Evolutionary conservation across 768 basidiomycete genomes (phyloP), one percentile per base, ranked within the genome.

Genomic region (Xerocomus spinulosus): DNA sequence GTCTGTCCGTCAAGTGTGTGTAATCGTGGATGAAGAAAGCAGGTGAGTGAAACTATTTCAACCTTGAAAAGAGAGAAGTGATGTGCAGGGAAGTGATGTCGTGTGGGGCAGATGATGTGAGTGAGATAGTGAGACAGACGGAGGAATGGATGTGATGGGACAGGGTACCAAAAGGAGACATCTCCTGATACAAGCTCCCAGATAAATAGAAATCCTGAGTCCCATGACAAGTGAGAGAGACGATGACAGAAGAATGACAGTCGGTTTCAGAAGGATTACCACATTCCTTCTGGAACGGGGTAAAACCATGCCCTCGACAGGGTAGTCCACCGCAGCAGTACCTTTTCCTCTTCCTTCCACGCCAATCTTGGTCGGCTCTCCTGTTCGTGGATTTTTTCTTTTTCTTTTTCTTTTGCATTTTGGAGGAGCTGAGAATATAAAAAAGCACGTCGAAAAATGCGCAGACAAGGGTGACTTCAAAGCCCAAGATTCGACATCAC

Each of bases 401-500:
- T 44, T 15, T 48, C 39, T 32, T 45, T 20, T 26, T 24, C 14
- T 52, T 44, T 51, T 36, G 18, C 32, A 36, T 39, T 47, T 48
- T 18, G 39, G 39, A 33, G 38, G 41, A 25, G 49, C 21, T 44
- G 43, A 41, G 56, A 43, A 51, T 40, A 51, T 52, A 40, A 39
- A 26, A 34, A 40, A 36, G 23, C 29, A 30, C 34, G 52, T 49
- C 44, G 23, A 46, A 42, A 18, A 51, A 42, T 38, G 50, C 15
- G 39, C 40, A 55, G 52, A 51, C 51, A 33, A 21, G 58, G 51
- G 38, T 35, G 12, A 42, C 23, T 25, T 66, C 69, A 85, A 51
- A 85, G 70, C 43, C 84, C 83, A 54, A 87, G 75, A 64, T 82
- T 87, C 53, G 85, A 83, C 59, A 89, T 85, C 56, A 87, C 85